phyloP scores from a whole-genome alignment of 768 basidiomycete genomes.

The Tricholoma terreum region DNA sequence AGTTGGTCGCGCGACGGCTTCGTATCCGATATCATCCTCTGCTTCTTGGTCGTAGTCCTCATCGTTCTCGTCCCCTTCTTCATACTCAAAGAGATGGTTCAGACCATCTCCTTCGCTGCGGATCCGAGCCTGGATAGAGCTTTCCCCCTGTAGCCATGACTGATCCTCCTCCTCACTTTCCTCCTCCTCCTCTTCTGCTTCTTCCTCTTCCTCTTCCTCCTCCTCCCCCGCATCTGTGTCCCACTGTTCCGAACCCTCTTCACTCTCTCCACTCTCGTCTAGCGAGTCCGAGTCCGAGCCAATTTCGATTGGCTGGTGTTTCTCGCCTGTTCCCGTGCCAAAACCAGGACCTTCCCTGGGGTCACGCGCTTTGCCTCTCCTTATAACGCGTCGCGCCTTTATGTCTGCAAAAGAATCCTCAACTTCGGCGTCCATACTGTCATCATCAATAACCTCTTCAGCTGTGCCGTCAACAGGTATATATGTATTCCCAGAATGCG shows the following conservation, averaged over 20 bases:
- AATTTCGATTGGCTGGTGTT: constrained; percentile 47
- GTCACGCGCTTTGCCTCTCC: constrained; percentile 61
- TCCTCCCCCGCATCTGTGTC: constrained; percentile 16
- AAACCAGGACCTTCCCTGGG: constrained; percentile 59
- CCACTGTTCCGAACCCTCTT: constrained; percentile 9
- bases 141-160: constrained; percentile 22
- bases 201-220: constrained; percentile 22
- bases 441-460: constrained; percentile 14
- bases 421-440: constrained; percentile 26
- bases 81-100: constrained; percentile 15
- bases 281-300: constrained; percentile 32
- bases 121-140: constrained; percentile 23
- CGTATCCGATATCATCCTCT: constrained; percentile 12
- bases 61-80: constrained; percentile 13
- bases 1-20: background rate
- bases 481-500: constrained; percentile 2
- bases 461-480: constrained; percentile 16
- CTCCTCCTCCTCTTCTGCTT: constrained; percentile 13
- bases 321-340: constrained; percentile 32
- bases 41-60: constrained; percentile 20
- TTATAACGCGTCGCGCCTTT: constrained; percentile 40
- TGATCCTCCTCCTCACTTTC: constrained; percentile 20
- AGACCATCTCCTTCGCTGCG: constrained; percentile 13
- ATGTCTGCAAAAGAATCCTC: constrained; percentile 59
- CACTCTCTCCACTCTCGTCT: constrained; percentile 28